Base-by-base conservation (phyloP, 1,139 yeast genomes). In the Meyerozyma athensensis region DNA sequence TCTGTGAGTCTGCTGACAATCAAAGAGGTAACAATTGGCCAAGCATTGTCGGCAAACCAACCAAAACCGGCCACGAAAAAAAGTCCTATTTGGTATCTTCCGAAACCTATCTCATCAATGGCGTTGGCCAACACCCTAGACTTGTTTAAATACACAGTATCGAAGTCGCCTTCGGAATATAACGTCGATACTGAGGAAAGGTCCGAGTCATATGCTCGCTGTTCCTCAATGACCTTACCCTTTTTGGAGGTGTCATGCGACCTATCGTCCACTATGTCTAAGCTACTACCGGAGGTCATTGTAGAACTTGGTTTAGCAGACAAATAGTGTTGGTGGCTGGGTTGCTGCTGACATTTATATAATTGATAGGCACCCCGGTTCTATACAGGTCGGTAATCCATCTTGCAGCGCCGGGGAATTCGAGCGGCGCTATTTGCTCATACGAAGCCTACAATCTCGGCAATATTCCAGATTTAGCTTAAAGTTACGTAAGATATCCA, bases 51-150 rank as follows among this genome's bases (percentile, higher is more conserved):
- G 8, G 69, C 58, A 35, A 65, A 51, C 73, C 74, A 68, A 1
- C 74, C 72, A 43, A 67, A 66, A 2, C 73, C 72, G 3, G 72
- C 68, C 8, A 67, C 72, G 34, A 65, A 52, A 32, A 67, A 62
- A n/a, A 67, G 51, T 4, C 72, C 72, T 28, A 44, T 42, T 43
- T 68, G 74, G 46, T 68, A 68, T 28, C 56, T 52, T 1, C 74
- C 74, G 50, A 64, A 68, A 3, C 73, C 74, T 23, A 68, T 61
- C 32, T 58, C 58, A 44, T 66, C 68, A 33, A 68, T 65, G 12
- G 69, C 67, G 5, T 47, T 47, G 2, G 68, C 47, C 12, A 68
- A 43, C 22, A 67, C 42, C 36, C 52, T 55, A 9, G 71, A 58
- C 42, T 68, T 68, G 31, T 54, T 59, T 30, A 68, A 43, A 42